Evolutionary conservation across 768 basidiomycete genomes (phyloP).

Genomic region (Termitomyces sp.): DNA sequence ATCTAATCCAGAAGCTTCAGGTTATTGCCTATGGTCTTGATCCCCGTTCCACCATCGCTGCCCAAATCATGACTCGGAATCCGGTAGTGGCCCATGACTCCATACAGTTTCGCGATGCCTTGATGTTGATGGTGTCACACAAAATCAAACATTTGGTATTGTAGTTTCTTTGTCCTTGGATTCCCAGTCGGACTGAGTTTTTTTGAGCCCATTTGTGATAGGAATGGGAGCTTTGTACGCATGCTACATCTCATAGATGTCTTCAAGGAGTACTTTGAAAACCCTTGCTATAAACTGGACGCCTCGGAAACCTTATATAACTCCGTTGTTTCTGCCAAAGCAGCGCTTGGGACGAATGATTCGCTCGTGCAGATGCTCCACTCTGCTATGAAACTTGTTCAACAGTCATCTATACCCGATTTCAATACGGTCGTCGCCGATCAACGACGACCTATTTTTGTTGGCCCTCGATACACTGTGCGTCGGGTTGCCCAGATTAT

Average conservation of each 20-base stretch:
- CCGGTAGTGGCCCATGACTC: not conserved
- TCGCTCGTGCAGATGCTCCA: not conserved
- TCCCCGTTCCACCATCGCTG: not conserved
- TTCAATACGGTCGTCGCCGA: not conserved
- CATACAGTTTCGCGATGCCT: not conserved
- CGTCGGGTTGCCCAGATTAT: slow-evolving; percentile 1
- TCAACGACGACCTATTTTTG: not conserved
- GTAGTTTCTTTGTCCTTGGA: not conserved
- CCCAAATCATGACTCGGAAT: slow-evolving; percentile 6
- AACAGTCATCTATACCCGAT: slow-evolving; percentile 3
- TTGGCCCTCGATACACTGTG: not conserved
- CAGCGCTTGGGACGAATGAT: not conserved
- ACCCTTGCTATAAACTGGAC: not conserved
- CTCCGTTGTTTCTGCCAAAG: not conserved
- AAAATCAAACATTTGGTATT: slow-evolving; percentile 4
- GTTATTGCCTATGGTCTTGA: slow-evolving; percentile 3
- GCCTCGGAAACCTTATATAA: not conserved
- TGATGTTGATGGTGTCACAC: slow-evolving; percentile 2
- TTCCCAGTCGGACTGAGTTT: not conserved
- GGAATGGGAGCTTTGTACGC: not conserved
- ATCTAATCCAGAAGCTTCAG: not conserved
- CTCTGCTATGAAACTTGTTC: not conserved
- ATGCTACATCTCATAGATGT: slow-evolving; percentile 1
- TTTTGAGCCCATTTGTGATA: not conserved
- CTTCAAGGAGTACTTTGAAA: not conserved